Conservation (phyloP, 2,329 filamentous ascomycete species). For the Epichloe uncinata region DNA sequence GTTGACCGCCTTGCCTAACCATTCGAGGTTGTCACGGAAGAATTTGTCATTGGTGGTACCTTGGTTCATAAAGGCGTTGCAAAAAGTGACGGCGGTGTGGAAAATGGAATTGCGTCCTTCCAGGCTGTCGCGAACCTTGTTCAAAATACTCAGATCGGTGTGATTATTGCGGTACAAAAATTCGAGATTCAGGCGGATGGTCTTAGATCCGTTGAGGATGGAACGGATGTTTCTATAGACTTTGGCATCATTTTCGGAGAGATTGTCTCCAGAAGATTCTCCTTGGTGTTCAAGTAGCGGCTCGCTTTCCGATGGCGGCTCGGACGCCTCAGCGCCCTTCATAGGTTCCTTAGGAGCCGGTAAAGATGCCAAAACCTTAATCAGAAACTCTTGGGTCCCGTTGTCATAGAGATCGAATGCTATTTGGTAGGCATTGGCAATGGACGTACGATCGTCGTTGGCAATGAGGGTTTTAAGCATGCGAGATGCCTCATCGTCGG, state of each 20-base stretch:
- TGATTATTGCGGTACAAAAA: constrained; percentile 94
- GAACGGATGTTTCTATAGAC: constrained; percentile 50
- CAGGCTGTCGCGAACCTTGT: constrained; percentile 90
- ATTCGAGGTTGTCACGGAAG: constrained; percentile 95
- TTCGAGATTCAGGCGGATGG: constrained; percentile 87
- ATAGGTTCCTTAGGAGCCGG: constrained; percentile 40
- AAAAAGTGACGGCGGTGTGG: constrained; percentile 93
- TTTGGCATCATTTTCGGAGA: constrained; percentile 40
- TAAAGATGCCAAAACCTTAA: constrained; percentile 73
- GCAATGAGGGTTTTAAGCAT: constrained; percentile 74
- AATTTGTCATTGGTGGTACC: constrained; percentile 97
- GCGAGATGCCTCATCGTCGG: constrained; percentile 76
- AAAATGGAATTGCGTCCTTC: constrained; percentile 97
- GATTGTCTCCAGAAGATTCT: constrained; percentile 40
- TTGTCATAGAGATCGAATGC: constrained; percentile 98
- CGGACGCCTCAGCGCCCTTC: constrained; percentile 30
- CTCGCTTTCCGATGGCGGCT: constrained; percentile 31
- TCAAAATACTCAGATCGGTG: constrained; percentile 80
- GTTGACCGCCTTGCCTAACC: constrained; percentile 96
- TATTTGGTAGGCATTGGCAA: constrained; percentile 88
- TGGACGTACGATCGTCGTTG: constrained; percentile 62
- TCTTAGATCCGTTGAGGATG: constrained; percentile 78
- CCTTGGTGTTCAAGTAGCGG: constrained; percentile 36
- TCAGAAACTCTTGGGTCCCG: constrained; percentile 90
- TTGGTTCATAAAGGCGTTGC: constrained; percentile 98